Evolutionary conservation across 148 eudicot genomes (phyloP).

Genomic region (Silene latifolia): DNA sequence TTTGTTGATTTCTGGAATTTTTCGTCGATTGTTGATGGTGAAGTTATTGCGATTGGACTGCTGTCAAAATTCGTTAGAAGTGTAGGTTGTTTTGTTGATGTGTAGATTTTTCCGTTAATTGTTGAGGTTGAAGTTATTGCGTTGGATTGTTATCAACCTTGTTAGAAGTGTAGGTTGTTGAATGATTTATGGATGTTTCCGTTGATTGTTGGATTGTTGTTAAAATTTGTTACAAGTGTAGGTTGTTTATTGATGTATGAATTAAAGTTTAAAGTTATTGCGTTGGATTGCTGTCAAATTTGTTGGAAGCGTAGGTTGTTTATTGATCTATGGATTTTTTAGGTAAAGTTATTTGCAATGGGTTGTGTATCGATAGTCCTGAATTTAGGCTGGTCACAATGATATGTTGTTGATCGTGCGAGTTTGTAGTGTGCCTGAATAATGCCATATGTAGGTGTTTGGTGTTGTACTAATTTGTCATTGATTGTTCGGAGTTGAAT

Average conservation of each 20-base stretch:
- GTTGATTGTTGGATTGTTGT: no score
- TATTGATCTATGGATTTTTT: not conserved
- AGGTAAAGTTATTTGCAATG: not conserved
- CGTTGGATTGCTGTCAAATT: not conserved
- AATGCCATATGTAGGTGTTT: not conserved
- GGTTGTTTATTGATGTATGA: not conserved
- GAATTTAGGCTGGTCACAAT: not conserved
- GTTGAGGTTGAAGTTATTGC: not conserved
- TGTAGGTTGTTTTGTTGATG: not conserved
- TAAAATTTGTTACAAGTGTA: not conserved
- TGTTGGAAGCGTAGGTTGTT: not conserved
- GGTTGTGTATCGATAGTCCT: not conserved
- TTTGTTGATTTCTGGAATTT: not conserved
- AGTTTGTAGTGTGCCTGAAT: not conserved
- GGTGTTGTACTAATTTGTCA: not conserved
- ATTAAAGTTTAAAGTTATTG: not conserved
- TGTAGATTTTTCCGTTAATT: not conserved
- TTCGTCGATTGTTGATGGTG: not conserved
- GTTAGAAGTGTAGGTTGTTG: not conserved
- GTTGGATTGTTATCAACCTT: not conserved
- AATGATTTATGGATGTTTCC: no score
- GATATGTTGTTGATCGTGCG: not conserved
- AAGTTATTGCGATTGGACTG: not conserved
- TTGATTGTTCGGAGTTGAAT: not conserved
- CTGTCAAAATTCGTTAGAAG: not conserved